A percentile compares a stretch with the other conserved stretches of the same genome.
phyloP scores from a whole-genome alignment of 768 basidiomycete genomes.

The Hericium rajendrae region DNA sequence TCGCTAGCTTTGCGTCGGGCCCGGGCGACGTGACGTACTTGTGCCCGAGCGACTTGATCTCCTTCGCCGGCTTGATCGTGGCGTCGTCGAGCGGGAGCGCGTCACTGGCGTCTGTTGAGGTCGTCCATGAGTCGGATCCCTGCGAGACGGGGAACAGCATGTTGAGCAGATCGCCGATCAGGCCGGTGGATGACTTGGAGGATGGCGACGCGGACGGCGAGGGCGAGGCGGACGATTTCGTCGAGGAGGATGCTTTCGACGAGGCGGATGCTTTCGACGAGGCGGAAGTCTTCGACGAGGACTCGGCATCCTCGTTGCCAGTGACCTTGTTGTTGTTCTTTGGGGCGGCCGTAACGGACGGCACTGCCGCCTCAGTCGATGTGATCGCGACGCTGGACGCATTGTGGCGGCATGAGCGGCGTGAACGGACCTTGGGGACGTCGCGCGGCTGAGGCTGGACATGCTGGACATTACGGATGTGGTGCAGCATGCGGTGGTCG shows the following conservation, averaged over 20 bases:
- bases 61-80: conserved; percentile 18
- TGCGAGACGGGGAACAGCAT: conserved; percentile 17
- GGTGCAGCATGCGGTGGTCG: background rate
- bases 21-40: conserved; percentile 18
- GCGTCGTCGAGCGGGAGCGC: conserved; percentile 19
- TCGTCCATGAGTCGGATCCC: conserved; percentile 18
- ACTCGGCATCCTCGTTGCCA: background rate
- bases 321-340: background rate
- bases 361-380: background rate
- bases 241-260: background rate
- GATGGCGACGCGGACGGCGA: background rate
- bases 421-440: background rate
- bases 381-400: background rate
- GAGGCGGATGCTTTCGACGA: background rate
- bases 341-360: background rate
- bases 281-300: background rate
- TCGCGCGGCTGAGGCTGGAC: no score
- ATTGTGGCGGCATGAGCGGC: background rate
- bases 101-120: conserved; percentile 10
- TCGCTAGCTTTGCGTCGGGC: conserved; percentile 13
- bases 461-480: no score
- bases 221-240: background rate
- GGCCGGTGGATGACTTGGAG: background rate
- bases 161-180: conserved; percentile 4
- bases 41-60: conserved; percentile 17